Base-by-base conservation (phyloP, 23 red algal genomes). In the Gracilaria caudata region DNA sequence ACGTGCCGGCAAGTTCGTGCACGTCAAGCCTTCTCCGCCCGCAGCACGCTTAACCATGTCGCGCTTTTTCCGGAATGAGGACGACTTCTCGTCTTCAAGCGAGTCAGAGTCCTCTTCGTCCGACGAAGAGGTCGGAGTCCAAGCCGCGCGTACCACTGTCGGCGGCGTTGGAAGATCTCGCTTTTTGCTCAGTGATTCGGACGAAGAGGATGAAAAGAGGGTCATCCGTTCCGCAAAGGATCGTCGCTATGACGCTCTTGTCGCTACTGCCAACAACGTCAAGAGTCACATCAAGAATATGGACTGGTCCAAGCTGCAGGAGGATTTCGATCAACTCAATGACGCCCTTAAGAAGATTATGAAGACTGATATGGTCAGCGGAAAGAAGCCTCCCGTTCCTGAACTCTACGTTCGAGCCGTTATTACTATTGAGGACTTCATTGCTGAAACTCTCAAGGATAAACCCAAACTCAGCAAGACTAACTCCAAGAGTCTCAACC, bases 401-500 rank as follows among this genome's bases (percentile, higher is more conserved):
- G 86, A 94, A 59, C 61, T 93, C 11, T 96, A 92, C 64, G 29
- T 95, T 38, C 86, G 83, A 36, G 79, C 89, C 39, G 63, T 95
- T 47, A 92, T 99, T 30, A 90, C 92, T 25, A 73, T 99, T 28
- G 93, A 99, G 80, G 90, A 95, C 56, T 81, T 85, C 56, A 41
- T 99, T 10, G 64, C 92, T 25, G 63, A 68, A 21, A 89, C 81
- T 13, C 58, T 92, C 33, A 84, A 93, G 60, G 89, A 83, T 16
- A 91, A 95, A 41, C 95, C 86, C n/a, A 94, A 93, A 41, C 83
- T 99, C 37, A 93, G 87, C 61, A 99, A 99, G 81, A 99, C 97
- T 13, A 99, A 99, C 81, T 92, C 97, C 68, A 99, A 92, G 58
- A 94, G 93, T 83, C 70, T 99, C n/a, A 99, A 99, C 61, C 84